These are phyloP conservation scores for Coccomyxa sp. DNA, from an alignment of 139 green algal genomes.

Conservation along the genomic window DNA sequence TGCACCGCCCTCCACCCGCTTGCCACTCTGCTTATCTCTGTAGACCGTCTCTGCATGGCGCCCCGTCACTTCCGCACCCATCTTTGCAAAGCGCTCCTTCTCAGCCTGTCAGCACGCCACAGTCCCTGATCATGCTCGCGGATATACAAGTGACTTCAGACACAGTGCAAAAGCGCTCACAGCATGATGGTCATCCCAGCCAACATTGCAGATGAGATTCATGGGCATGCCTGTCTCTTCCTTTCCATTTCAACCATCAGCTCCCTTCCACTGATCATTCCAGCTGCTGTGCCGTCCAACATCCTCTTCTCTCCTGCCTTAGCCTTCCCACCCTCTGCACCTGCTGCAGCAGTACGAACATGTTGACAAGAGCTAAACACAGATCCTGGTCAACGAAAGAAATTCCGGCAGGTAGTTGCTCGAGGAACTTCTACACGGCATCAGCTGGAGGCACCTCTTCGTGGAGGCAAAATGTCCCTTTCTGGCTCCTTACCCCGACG, in stretches of 20 bases:
- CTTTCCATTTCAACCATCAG: conserved; percentile 1
- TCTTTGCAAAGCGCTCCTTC: neutral
- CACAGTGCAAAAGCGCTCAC: conserved; percentile 15
- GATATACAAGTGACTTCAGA: conserved; percentile 8
- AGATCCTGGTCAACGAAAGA: neutral
- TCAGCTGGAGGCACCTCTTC: neutral
- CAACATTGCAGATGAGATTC: neutral
- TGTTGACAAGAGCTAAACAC: neutral
- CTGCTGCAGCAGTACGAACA: neutral
- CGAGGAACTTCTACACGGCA: conserved; percentile 20
- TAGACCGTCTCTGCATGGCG: conserved; percentile 41
- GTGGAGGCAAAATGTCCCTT: neutral
- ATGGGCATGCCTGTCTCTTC: conserved; percentile 12
- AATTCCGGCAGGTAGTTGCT: conserved; percentile 10
- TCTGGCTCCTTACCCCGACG: conserved; percentile 1
- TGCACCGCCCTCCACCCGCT: conserved; percentile 28
- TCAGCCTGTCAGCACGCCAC: neutral
- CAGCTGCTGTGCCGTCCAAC: conserved; percentile 8
- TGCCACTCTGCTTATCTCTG: conserved; percentile 57
- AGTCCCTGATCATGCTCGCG: neutral
- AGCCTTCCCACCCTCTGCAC: neutral
- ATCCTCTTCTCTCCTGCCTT: neutral
- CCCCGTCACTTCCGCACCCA: conserved; percentile 12
- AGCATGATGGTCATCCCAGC: neutral
- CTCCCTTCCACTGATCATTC: conserved; percentile 3